These are phyloP conservation scores for Pisolithus microcarpus DNA, from an alignment of 768 basidiomycete genomes.

Conservation along the genomic window DNA sequence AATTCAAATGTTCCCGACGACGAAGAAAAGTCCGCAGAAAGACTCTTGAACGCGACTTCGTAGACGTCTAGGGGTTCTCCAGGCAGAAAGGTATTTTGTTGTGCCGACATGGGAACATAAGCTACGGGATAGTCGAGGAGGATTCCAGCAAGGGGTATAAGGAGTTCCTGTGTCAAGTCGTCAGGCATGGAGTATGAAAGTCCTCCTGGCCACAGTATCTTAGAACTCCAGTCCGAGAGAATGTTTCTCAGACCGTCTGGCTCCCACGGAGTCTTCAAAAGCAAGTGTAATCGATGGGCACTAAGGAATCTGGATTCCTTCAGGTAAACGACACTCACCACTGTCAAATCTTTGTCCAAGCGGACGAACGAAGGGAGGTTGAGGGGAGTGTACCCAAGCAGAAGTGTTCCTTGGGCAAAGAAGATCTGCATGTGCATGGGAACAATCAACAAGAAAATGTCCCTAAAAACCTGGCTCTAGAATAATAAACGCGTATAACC, in stretches of 20 bases:
- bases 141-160: slow-evolving; percentile 50
- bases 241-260: slow-evolving; percentile 10
- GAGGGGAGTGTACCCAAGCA: slow-evolving; percentile 9
- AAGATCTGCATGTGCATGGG: slow-evolving; percentile 45
- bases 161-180: slow-evolving; percentile 17
- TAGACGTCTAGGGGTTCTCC: slow-evolving; percentile 46
- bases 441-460: slow-evolving; percentile 43
- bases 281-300: neutral
- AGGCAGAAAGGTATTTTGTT: slow-evolving; percentile 35
- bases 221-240: slow-evolving; percentile 5
- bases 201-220: slow-evolving; percentile 6
- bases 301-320: neutral
- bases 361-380: slow-evolving; percentile 14
- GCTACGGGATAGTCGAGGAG: slow-evolving; percentile 57
- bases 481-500: neutral
- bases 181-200: slow-evolving; percentile 26
- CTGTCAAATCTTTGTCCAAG: slow-evolving; percentile 11
- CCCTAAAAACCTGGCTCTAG: slow-evolving; percentile 28
- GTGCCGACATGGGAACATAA: slow-evolving; percentile 40
- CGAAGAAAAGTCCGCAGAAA: neutral
- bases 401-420: slow-evolving; percentile 36
- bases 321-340: slow-evolving; percentile 11
- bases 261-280: slow-evolving; percentile 9
- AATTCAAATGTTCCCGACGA: slow-evolving; percentile 18
- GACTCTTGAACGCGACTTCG: slow-evolving; percentile 20